Conservation (phyloP, 768 basidiomycete species). For the Lyophyllum atratum region DNA sequence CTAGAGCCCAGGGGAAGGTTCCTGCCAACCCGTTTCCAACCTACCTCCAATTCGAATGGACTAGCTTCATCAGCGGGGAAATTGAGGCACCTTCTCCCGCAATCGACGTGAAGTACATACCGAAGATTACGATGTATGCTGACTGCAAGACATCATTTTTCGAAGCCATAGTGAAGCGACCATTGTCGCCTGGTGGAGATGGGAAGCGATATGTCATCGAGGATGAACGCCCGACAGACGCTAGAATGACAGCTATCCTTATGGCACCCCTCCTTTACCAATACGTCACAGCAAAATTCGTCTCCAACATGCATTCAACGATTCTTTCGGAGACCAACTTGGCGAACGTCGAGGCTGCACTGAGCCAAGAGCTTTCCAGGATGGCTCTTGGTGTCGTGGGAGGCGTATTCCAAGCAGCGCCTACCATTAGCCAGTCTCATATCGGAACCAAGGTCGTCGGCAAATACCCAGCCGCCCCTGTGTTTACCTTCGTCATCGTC, state of each 20-base stretch:
- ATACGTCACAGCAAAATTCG: background rate
- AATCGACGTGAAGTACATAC: background rate
- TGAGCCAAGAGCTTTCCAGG: constrained; percentile 4
- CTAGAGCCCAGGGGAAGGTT: background rate
- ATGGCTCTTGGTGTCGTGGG: background rate
- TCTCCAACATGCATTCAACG: background rate
- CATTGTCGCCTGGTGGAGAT: background rate
- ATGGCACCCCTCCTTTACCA: background rate
- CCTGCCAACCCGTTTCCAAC: background rate
- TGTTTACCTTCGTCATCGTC: background rate
- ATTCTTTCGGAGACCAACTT: background rate
- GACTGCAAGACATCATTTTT: background rate
- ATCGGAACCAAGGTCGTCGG: background rate
- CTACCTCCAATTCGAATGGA: background rate
- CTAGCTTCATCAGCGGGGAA: background rate
- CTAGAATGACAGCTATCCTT: background rate
- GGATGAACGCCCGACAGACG: background rate
- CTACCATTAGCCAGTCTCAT: background rate
- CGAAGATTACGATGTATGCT: background rate
- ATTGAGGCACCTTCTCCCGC: background rate
- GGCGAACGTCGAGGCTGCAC: background rate
- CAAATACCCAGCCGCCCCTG: background rate
- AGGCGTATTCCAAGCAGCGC: background rate
- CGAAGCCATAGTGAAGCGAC: background rate
- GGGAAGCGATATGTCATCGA: background rate